A percentile compares a stretch with the other conserved stretches of the same genome.
Conservation (phyloP, 1,284 basidiomycete genomes). For the Microbotryum intermedium region DNA sequence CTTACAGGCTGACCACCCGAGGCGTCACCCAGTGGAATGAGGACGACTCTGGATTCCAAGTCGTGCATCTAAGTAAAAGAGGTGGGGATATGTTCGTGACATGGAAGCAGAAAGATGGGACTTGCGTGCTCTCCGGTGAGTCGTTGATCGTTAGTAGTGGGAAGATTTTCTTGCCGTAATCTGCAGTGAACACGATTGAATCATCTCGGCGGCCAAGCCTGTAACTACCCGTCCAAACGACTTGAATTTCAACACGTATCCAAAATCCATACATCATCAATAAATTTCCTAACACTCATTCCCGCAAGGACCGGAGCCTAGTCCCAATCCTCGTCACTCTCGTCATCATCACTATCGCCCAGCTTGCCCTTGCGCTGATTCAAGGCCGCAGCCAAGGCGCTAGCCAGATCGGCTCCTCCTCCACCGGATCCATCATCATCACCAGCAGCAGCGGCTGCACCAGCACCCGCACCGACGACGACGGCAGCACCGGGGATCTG, state of each 20-base stretch:
- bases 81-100: too few species aligned
- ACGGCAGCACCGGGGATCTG: conserved; percentile 39
- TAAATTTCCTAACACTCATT: background rate
- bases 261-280: background rate
- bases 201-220: too few species aligned
- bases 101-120: conserved; percentile 10
- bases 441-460: conserved; percentile 38
- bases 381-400: conserved; percentile 58
- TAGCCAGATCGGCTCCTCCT: conserved; percentile 52
- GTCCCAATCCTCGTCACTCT: conserved; percentile 82
- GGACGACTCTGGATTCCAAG: too few species aligned
- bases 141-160: too few species aligned
- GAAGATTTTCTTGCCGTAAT: too few species aligned
- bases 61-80: too few species aligned
- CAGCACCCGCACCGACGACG: conserved; percentile 45
- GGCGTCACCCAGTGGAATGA: too few species aligned
- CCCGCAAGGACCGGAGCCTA: conserved; percentile 16
- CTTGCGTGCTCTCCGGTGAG: background rate
- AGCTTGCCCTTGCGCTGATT: conserved; percentile 77
- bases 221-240: too few species aligned
- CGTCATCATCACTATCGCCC: conserved; percentile 80
- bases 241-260: background rate
- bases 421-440: conserved; percentile 33
- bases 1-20: too few species aligned
- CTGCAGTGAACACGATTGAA: too few species aligned